phyloP scores from a whole-genome alignment of 78 protist genomes.

The Dictyostelium citrinum region DNA sequence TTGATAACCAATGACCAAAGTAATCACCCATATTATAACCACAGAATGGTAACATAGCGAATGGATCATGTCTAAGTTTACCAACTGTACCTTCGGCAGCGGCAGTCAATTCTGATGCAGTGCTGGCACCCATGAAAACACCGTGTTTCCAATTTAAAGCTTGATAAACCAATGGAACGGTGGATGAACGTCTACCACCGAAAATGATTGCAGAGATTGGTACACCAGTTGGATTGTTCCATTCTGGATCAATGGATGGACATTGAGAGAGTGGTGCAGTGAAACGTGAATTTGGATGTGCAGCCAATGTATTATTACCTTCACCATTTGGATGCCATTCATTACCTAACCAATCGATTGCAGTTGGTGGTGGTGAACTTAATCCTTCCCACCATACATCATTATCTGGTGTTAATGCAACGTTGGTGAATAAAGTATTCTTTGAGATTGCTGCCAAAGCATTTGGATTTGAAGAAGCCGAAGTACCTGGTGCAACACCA shows the following conservation, averaged over 20 bases:
- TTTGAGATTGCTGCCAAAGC: slow-evolving; percentile 81
- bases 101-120: slow-evolving; percentile 92
- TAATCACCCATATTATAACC: slow-evolving; percentile 96
- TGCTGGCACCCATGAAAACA: slow-evolving; percentile 88
- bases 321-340: slow-evolving; percentile 83
- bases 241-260: slow-evolving; percentile 87
- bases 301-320: slow-evolving; percentile 62
- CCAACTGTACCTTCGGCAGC: slow-evolving; percentile 86
- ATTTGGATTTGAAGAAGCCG: slow-evolving; percentile 81
- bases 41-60: slow-evolving; percentile 94
- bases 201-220: slow-evolving; percentile 93
- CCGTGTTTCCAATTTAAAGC: slow-evolving; percentile 95
- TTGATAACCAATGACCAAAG: slow-evolving; percentile 90
- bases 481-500: slow-evolving; percentile 97
- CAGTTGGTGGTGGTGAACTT: slow-evolving; percentile 62
- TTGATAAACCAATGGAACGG: slow-evolving; percentile 88
- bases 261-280: slow-evolving; percentile 90
- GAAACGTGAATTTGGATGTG: slow-evolving; percentile 95
- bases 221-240: slow-evolving; percentile 90
- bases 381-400: slow-evolving; percentile 96
- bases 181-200: slow-evolving; percentile 91
- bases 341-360: slow-evolving; percentile 75
- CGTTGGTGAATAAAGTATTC: slow-evolving; percentile 93
- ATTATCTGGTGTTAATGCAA: slow-evolving; percentile 88
- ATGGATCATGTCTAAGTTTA: slow-evolving; percentile 85